Evolutionary conservation across 2,329 filamentous ascomycete species (phyloP).

Genomic region (Chaetothyriales sp.): DNA sequence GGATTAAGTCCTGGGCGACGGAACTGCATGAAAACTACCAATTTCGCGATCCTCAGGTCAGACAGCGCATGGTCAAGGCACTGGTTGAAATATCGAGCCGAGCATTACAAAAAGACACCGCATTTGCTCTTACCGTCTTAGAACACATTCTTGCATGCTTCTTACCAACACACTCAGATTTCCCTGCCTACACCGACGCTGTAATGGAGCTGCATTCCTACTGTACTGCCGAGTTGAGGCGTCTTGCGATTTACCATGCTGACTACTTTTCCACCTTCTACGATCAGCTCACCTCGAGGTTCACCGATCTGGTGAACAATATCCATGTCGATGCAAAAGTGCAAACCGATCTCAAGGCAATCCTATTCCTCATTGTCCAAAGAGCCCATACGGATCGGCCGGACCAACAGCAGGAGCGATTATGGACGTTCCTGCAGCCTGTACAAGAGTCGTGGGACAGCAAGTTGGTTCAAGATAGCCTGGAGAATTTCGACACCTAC

Average conservation of each 20-base stretch:
- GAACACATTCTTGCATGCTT: constrained; percentile 82
- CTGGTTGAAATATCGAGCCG: constrained; percentile 74
- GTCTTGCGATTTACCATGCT: constrained; percentile 78
- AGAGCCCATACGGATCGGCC: constrained; percentile 64
- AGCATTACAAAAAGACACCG: constrained; percentile 60
- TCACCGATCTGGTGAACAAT: constrained; percentile 64
- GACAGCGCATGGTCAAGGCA: constrained; percentile 67
- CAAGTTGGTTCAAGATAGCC: constrained; percentile 50
- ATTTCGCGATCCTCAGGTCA: constrained; percentile 61
- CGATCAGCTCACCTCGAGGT: constrained; percentile 68
- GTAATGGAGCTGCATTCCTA: constrained; percentile 78
- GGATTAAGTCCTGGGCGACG: constrained; percentile 29
- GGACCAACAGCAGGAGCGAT: constrained; percentile 53
- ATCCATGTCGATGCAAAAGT: constrained; percentile 67
- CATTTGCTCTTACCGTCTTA: constrained; percentile 76
- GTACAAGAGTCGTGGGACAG: constrained; percentile 70
- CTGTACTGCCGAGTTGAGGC: constrained; percentile 74
- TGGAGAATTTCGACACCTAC: constrained; percentile 67
- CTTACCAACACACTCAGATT: constrained; percentile 57
- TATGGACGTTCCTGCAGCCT: constrained; percentile 68
- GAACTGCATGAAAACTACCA: constrained; percentile 26
- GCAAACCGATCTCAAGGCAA: constrained; percentile 72
- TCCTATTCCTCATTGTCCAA: constrained; percentile 91
- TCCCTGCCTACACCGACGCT: constrained; percentile 66
- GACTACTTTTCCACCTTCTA: constrained; percentile 83